These are phyloP conservation scores for Calonectria leucothoes DNA, from an alignment of 2,329 filamentous ascomycete species.

Conservation along the genomic window DNA sequence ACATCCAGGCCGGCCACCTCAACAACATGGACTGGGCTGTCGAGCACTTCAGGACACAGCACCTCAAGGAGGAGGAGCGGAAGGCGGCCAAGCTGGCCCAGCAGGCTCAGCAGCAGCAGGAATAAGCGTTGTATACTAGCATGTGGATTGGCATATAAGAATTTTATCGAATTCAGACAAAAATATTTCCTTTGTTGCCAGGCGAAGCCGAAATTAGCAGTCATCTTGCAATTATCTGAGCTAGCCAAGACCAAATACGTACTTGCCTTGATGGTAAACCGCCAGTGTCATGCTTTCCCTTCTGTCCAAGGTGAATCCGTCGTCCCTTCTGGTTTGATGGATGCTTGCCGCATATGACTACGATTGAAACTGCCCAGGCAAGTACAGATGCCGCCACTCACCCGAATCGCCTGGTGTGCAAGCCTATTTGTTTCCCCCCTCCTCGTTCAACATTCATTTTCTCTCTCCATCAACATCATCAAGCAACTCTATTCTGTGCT, in stretches of 20 bases:
- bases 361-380: neutral
- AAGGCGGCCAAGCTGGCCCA: constrained; percentile 62
- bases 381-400: neutral
- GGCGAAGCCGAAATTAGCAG: neutral
- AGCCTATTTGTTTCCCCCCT: neutral
- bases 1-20: constrained; percentile 66
- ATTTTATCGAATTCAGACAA: constrained; percentile 36
- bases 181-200: constrained; percentile 14
- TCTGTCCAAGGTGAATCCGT: neutral
- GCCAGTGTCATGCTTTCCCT: neutral
- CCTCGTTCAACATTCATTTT: neutral
- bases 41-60: constrained; percentile 67
- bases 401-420: neutral
- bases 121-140: constrained; percentile 44
- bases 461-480: neutral
- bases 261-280: neutral
- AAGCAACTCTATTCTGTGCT: neutral
- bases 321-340: too few relatives aligned
- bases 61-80: constrained; percentile 65
- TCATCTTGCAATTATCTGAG: neutral
- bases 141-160: constrained; percentile 36
- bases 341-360: neutral
- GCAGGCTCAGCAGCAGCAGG: constrained; percentile 55
- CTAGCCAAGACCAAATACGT: neutral
- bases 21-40: constrained; percentile 67